Base-by-base conservation (phyloP, 768 basidiomycete genomes). In the Candolleomyces efflorescens region DNA sequence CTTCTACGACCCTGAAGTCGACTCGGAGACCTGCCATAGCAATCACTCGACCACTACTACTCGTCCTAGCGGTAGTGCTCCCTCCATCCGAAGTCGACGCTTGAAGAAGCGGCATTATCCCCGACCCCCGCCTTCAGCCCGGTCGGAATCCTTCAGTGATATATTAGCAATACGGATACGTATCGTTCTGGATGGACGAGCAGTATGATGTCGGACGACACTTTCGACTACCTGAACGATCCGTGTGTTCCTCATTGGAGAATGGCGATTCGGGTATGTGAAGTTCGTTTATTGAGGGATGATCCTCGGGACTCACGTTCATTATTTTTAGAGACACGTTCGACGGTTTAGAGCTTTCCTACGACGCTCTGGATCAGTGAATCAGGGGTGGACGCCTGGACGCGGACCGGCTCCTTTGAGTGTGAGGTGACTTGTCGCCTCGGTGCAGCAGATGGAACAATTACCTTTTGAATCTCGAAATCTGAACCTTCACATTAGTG, bases 191-290 rank as follows among this genome's bases (percentile, higher is more conserved):
- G 51, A 12, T 53, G 51, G 51, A 53, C 51, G 51, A 53, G 36
- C 37, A 53, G 51, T 23, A 36, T 53, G 32, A 36, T 27, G 27
- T 53, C 51, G 17, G 51, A 53, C 15, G 51, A 53, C 39, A 53
- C 51, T 7, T 53, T 38, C 20, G 51, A 53, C 51, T 53, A 53
- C 37, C 36, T 53, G 36, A 53, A 53, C 20, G 51, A 53, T 24
- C 51, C 51, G 7, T 53, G 22, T 20, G 18, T 53, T 4, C 51
- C 51, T 13, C 32, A 53, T 13, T 53, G 51, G 51, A 53, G 51
- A 20, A 37, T 9, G 51, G 51, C 22, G 6, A 53, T 53, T 36
- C 32, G 51, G 37, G 51, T 53, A 20, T 20, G 51, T 39, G 51
- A 18, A 4, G 32, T 15, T 50, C 7, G 13, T 49, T 15, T 48